A percentile compares a stretch with the other conserved stretches of the same genome.
Evolutionary conservation across 768 basidiomycete species (phyloP).

Genomic region (Tylopilus sp.): DNA sequence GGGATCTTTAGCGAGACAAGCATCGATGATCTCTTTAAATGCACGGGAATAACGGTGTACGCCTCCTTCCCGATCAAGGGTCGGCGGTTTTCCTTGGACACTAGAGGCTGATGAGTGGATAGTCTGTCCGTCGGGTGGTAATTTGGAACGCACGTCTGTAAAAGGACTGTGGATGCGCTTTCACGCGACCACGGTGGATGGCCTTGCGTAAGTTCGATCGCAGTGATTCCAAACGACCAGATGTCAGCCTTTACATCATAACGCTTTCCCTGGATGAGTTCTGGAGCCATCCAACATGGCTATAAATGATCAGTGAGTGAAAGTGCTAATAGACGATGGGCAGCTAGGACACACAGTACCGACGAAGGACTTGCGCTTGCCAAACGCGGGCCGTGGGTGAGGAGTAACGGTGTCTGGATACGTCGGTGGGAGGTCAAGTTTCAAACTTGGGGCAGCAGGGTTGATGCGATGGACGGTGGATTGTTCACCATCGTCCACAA

Average conservation of each 20-base stretch:
- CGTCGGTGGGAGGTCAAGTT: slow-evolving; percentile 32
- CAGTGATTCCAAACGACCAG: slow-evolving; percentile 97
- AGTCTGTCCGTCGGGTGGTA: background rate
- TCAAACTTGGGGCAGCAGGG: slow-evolving; percentile 30
- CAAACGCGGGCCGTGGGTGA: slow-evolving; percentile 43
- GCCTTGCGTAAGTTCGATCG: slow-evolving; percentile 84
- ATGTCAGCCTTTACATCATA: slow-evolving; percentile 91
- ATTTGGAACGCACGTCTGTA: slow-evolving; percentile 57
- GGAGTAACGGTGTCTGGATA: background rate
- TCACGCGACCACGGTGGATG: slow-evolving; percentile 82
- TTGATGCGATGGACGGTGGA: slow-evolving; percentile 25
- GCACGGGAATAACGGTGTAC: slow-evolving; percentile 71
- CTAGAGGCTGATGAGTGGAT: slow-evolving; percentile 32
- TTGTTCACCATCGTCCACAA: slow-evolving; percentile 60
- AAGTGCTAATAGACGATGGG: background rate
- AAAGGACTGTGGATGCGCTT: slow-evolving; percentile 66
- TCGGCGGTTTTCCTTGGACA: slow-evolving; percentile 75
- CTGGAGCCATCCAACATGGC: slow-evolving; percentile 98
- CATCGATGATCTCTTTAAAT: slow-evolving; percentile 81
- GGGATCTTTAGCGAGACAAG: slow-evolving; percentile 85
- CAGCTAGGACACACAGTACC: slow-evolving; percentile 61
- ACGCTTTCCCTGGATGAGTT: slow-evolving; percentile 78
- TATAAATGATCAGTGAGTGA: slow-evolving; percentile 21
- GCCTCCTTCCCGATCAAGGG: slow-evolving; percentile 69
- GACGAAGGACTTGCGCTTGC: slow-evolving; percentile 90